Percentiles rank a stretch among this genome's conserved stretches.
These are phyloP conservation scores for Mucor piriformis DNA, from an alignment of 371 early-diverging fungal species.

Conservation along the genomic window DNA sequence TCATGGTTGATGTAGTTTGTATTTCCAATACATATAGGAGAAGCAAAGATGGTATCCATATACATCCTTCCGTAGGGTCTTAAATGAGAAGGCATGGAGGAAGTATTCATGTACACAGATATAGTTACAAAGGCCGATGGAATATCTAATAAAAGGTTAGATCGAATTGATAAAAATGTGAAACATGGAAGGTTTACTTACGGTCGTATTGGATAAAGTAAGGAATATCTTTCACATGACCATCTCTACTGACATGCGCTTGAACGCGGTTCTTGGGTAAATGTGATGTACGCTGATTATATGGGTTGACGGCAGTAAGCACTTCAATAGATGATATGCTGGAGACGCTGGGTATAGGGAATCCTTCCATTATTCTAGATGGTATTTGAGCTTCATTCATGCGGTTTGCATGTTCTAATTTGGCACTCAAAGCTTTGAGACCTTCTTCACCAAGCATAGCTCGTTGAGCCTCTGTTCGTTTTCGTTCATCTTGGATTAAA, in stretches of 20 bases:
- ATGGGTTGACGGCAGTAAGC: conserved; percentile 37
- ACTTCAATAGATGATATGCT: conserved; percentile 57
- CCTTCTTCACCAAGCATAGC: conserved; percentile 26
- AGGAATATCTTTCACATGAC: conserved; percentile 26
- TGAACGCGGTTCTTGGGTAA: conserved; percentile 43
- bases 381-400: conserved; percentile 57
- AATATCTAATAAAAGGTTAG: conserved; percentile 37
- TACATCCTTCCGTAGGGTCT: conserved; percentile 55
- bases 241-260: conserved; percentile 43
- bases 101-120: conserved; percentile 48
- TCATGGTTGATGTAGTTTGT: conserved; percentile 21
- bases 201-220: conserved; percentile 60
- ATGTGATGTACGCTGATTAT: not conserved
- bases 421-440: conserved; percentile 35
- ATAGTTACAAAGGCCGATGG: conserved; percentile 52
- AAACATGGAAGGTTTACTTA: conserved; percentile 19
- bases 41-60: conserved; percentile 53
- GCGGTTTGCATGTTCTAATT: conserved; percentile 44
- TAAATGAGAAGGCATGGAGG: conserved; percentile 41
- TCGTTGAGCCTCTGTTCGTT: conserved; percentile 47
- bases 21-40: conserved; percentile 10
- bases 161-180: not conserved
- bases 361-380: conserved; percentile 51
- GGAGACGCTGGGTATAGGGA: conserved; percentile 55
- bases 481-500: conserved; percentile 40